Conservation (phyloP, 768 basidiomycete species). For the Pleurotus eryngii region DNA sequence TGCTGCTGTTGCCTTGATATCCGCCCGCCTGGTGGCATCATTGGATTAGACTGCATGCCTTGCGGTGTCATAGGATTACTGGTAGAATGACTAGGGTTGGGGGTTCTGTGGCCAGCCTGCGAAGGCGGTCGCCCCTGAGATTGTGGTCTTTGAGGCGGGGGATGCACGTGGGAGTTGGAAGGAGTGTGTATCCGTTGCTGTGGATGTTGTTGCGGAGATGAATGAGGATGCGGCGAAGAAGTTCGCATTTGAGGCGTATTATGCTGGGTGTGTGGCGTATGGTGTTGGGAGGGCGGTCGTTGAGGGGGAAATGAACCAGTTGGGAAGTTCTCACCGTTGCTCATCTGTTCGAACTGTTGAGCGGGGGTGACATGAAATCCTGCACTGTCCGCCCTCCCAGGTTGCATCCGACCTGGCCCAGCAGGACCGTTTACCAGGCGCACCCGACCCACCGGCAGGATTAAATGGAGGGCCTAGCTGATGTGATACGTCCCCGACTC, state of each 20-base stretch:
- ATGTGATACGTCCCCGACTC: constrained; percentile 39
- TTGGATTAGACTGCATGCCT: neutral
- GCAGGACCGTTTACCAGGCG: constrained; percentile 28
- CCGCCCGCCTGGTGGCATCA: neutral
- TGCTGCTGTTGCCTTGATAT: constrained; percentile 7
- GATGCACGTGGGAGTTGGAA: constrained; percentile 45
- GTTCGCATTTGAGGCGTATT: constrained; percentile 23
- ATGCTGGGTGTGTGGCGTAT: constrained; percentile 40
- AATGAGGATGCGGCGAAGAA: constrained; percentile 21
- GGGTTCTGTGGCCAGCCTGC: constrained; percentile 33
- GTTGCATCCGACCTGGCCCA: constrained; percentile 12
- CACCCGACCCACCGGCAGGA: constrained; percentile 27
- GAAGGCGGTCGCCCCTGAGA: constrained; percentile 54
- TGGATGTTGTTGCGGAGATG: constrained; percentile 28
- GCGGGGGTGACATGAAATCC: constrained; percentile 57
- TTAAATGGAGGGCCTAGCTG: constrained; percentile 21
- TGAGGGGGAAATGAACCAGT: constrained; percentile 31
- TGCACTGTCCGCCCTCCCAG: constrained; percentile 26
- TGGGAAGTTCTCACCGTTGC: constrained; percentile 27
- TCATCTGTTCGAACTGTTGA: constrained; percentile 60
- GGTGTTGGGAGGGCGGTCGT: constrained; percentile 29
- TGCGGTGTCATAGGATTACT: neutral
- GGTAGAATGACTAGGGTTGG: constrained; percentile 12
- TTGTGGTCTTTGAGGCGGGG: constrained; percentile 44
- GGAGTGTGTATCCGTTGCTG: constrained; percentile 31